These are phyloP conservation scores for Phaeophleospora eucalypticola DNA, from an alignment of 2,329 filamentous ascomycete genomes.

Conservation along the genomic window DNA sequence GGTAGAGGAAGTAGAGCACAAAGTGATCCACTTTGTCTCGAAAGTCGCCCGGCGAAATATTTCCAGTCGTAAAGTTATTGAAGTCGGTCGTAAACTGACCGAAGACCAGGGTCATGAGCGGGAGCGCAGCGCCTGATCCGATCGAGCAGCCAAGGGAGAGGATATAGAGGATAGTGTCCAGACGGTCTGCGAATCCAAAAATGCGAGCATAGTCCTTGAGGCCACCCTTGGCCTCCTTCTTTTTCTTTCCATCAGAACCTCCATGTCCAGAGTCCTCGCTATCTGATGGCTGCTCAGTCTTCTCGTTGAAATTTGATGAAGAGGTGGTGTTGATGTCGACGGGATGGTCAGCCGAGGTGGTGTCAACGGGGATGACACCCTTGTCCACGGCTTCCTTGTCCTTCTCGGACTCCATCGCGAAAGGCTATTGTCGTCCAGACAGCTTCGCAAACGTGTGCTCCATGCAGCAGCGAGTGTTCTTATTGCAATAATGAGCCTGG, in stretches of 20 bases:
- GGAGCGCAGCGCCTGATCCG: conserved; percentile 43
- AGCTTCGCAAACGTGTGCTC: too few relatives aligned
- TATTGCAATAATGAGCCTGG: too few relatives aligned
- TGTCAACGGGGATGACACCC: too few relatives aligned
- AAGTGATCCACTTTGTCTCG: conserved; percentile 22
- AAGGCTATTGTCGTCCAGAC: too few relatives aligned
- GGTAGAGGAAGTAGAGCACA: conserved; percentile 64
- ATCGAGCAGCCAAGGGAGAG: conserved; percentile 35
- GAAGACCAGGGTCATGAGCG: conserved; percentile 50
- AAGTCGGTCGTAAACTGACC: conserved; percentile 48
- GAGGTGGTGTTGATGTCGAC: neutral
- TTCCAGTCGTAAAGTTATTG: conserved; percentile 36
- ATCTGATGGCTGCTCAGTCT: neutral
- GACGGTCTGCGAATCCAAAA: conserved; percentile 31
- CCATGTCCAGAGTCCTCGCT: neutral
- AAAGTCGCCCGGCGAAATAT: conserved; percentile 16
- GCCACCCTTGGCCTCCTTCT: conserved; percentile 10
- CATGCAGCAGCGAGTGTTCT: too few relatives aligned
- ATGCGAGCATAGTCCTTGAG: conserved; percentile 27
- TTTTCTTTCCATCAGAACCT: neutral
- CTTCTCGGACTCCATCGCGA: neutral
- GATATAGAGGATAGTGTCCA: conserved; percentile 27
- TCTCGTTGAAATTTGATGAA: neutral
- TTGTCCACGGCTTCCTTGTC: neutral
- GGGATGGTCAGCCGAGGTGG: neutral